Evolutionary conservation across 148 eudicot species (phyloP), one percentile per base, ranked within the genome.

Genomic region (Amaranthus palmeri): DNA sequence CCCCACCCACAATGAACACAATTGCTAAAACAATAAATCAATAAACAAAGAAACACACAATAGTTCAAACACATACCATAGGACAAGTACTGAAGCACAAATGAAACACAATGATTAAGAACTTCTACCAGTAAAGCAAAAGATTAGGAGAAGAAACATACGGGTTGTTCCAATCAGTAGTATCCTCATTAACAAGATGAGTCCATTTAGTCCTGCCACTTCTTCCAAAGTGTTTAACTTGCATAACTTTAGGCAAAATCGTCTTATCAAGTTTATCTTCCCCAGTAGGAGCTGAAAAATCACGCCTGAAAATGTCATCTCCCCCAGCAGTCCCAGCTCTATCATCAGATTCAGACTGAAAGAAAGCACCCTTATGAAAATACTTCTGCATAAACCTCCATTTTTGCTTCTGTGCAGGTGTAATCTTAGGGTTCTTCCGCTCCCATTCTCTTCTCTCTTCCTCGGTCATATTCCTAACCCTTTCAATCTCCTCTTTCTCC

Each of bases 381-480:
- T 93, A 93, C 81, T 93, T 93, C 90, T 93, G 98, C 98, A 93
- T 93, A 72, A 93, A 93, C 79, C 85, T 78, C 98, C 96, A 93
- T 61, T 93, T 93, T 76, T 86, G 90, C 80, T 93, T 93, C 41
- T 85, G 10, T 3, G 68, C 64, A 4, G 77, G 13, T 0, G 82
- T 61, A 4, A 80, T 83, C 68, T 82, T 88, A 0, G 93, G 93
- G 66, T 90, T 93, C 84, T 74, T 90, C 86, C 95, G 82, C 83
- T 88, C 98, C 96, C 96, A 93, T 52, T 90, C 98, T 53, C 89
- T 88, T 81, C 98, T 85, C 85, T 93, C 98, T 49, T 88, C 98
- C 83, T 88, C 96, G 0, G 96, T 90, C 98, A 93, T 93, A 65
- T 90, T 93, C 76, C 98, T 88, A 6, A 93, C 93, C 86, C 61